Evolutionary conservation across 176 grass and related monocot species (phyloP), one percentile per base, ranked within the genome.

Genomic region (Zea mays): DNA sequence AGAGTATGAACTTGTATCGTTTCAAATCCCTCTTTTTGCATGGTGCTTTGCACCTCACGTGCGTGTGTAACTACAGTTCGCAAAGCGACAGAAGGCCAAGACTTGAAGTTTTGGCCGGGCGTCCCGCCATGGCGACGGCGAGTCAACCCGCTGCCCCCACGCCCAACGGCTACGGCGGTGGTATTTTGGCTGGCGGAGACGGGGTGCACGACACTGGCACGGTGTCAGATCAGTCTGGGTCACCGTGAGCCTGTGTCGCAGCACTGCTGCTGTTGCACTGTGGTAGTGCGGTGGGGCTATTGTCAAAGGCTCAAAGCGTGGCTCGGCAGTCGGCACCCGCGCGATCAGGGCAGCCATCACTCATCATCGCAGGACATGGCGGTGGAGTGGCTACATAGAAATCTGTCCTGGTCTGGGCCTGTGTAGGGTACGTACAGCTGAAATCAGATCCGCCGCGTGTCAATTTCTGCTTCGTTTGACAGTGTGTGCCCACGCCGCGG

Each of bases 41-140:
- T 2, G 7, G 9, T 6, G 40, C 7, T 43, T 5, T 44, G 43
- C 69, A 11, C 21, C 15, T 69, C 86, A 79, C 62, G 62, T 58
- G 55, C 16, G 64, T 68, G 58, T 8, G 47, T 50, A 19, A 20
- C 10, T 8, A n/a, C 41, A 47, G 5, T 10, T 17, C 14, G 48
- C 69, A 72, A 52, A 17, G 47, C 47, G 27, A 43, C 77, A 10
- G 43, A 35, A 6, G 3, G 34, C 52, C 33, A 67, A n/a, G 59
- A 69, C 52, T 74, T 20, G 5, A 63, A 80, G 6, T 21, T 76
- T 80, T 88, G 81, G 71, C 71, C 39, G 39, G 46, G 19, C n/a
- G 47, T 20, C 37, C 10, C 12, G 2, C 15, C 65, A 5, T 11
- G 20, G 57, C 57, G 20, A 59, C 4, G 56, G 20, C 69, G 45